Conservation (phyloP, 1,139 yeast species). For the Blastobotrys petasosporus region DNA sequence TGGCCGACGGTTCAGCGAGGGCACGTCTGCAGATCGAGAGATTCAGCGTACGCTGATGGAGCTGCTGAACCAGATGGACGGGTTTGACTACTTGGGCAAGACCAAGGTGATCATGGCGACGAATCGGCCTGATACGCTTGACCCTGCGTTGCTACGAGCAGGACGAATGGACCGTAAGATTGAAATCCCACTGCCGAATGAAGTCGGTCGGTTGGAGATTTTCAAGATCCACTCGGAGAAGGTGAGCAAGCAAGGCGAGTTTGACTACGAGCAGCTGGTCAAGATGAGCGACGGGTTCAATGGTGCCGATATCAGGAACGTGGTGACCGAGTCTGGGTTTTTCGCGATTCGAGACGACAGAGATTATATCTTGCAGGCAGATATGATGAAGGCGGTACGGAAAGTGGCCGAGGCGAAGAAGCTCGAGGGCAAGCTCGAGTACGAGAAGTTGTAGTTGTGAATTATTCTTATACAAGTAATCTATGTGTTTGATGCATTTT, state of each 20-base stretch:
- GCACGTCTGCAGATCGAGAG: conserved; percentile 98
- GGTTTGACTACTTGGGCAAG: conserved; percentile 94
- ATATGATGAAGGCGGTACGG: conserved; percentile 95
- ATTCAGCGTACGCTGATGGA: conserved; percentile 99
- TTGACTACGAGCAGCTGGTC: conserved; percentile 94
- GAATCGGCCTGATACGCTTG: conserved; percentile 95
- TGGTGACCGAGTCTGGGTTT: conserved; percentile 98
- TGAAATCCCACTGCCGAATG: conserved; percentile 94
- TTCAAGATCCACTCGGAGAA: conserved; percentile 89
- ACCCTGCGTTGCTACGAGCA: conserved; percentile 97
- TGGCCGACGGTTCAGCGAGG: conserved; percentile 96
- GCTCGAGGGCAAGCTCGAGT: conserved; percentile 92
- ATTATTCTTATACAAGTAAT: too few species aligned
- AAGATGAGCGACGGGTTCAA: conserved; percentile 99
- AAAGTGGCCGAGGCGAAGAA: conserved; percentile 97
- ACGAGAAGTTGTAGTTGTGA: conserved; percentile 63
- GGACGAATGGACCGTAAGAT: conserved; percentile 97
- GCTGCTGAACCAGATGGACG: conserved; percentile 96
- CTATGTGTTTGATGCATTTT: background rate
- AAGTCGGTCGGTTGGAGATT: conserved; percentile 89
- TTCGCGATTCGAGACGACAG: conserved; percentile 97
- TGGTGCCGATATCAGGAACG: conserved; percentile 98
- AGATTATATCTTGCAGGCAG: conserved; percentile 88
- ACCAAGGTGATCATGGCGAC: conserved; percentile 99
- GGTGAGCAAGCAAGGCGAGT: conserved; percentile 88